Base-by-base conservation (phyloP, 2,329 filamentous ascomycete species). In the Penicillium sp. region DNA sequence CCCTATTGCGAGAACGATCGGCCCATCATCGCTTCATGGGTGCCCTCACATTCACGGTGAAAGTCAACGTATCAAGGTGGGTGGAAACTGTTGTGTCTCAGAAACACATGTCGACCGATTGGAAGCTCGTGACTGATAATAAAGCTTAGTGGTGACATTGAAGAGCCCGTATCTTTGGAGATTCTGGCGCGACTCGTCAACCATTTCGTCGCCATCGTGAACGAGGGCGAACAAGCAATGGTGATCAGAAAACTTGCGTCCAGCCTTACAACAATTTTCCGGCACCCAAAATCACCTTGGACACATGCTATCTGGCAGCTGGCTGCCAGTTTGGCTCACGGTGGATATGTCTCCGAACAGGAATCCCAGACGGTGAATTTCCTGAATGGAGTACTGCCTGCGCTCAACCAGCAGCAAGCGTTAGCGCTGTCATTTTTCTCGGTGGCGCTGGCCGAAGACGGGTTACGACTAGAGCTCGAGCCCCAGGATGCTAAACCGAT, bases 21-120 rank as follows among this genome's bases (percentile, higher is more conserved):
- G 87, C 52, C 7, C 59, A 92, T 63, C 84, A 94, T 60, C 88
- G 89, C 58, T 97, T 97, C 74, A 96, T 96, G 68, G 94, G 91
- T 12, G 93, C 92, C 24, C 80, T 97, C 52, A 97, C 93, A 0
- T 88, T 97, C 60, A 95, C 91, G 44, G 85, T 97, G 63, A 99
- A 97, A 75, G 84, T 97, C 52, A 97, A 97, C 68, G 88, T 87
- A n/a, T 90, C 94, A 67, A 90, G 86, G 88, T 89, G 75, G 57
- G 78, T 59, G 13, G 24, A 26, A 26, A 9, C 3, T 26, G 5
- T 8, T 26, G 13, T 40, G 4, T 40, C 36, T 21, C n/a, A 13
- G 21, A 4, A 27, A 40, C 36, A 27, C n/a, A 40, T 17, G n/a
- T 4, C 7, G 2, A 40, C 23, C 9, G 18, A n/a, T 13, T 34